These are phyloP conservation scores for Diutina pseudorugosa DNA, from an alignment of 1,139 yeast genomes.

Conservation along the genomic window DNA sequence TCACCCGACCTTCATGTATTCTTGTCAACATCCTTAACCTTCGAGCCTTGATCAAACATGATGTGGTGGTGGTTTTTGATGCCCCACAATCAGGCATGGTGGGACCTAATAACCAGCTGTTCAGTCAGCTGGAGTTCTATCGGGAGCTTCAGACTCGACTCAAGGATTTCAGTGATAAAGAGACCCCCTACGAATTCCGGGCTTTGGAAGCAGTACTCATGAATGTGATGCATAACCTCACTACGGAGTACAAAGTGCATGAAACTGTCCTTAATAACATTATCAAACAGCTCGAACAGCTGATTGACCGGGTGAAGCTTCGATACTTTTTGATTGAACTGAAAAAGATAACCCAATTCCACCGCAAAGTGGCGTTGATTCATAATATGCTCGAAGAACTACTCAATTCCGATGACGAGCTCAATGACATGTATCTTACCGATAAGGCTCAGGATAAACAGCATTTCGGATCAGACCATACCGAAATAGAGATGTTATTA, in stretches of 20 bases:
- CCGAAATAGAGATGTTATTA: slow-evolving; percentile 30
- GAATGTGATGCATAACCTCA: slow-evolving; percentile 25
- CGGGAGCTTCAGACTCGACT: slow-evolving; percentile 14
- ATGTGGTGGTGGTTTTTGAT: slow-evolving; percentile 24
- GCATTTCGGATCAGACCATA: slow-evolving; percentile 24
- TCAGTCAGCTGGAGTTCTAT: neutral
- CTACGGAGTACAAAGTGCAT: slow-evolving; percentile 33
- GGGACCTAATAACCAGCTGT: neutral
- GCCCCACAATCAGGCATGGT: slow-evolving; percentile 22
- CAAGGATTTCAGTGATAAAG: slow-evolving; percentile 7
- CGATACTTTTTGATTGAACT: slow-evolving; percentile 31
- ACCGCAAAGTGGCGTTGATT: slow-evolving; percentile 28
- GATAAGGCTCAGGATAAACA: slow-evolving; percentile 15
- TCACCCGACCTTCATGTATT: slow-evolving; percentile 25
- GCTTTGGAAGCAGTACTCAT: slow-evolving; percentile 32
- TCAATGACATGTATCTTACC: slow-evolving; percentile 28
- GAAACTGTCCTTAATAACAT: slow-evolving; percentile 26
- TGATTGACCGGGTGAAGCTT: slow-evolving; percentile 27
- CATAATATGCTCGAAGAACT: slow-evolving; percentile 28
- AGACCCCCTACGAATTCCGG: slow-evolving; percentile 32
- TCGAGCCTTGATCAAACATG: slow-evolving; percentile 28
- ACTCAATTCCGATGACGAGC: slow-evolving; percentile 28
- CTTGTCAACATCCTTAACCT: slow-evolving; percentile 28
- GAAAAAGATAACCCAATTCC: slow-evolving; percentile 33
- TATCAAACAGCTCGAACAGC: slow-evolving; percentile 24